These are phyloP conservation scores for Flaveria linearis DNA, from an alignment of 129 eudicot genomes.

Conservation along the genomic window DNA sequence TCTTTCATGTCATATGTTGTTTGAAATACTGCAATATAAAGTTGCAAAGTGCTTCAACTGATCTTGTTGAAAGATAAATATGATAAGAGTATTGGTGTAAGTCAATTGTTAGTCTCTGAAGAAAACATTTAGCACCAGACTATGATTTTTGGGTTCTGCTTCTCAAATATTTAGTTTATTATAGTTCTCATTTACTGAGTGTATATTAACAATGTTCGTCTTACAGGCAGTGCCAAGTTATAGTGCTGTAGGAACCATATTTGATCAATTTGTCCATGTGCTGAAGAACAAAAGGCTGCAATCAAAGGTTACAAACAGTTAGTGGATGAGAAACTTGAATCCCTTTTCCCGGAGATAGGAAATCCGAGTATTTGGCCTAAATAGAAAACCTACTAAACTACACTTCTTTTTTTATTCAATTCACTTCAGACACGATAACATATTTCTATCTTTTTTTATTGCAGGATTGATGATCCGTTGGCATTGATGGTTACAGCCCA, in stretches of 20 bases:
- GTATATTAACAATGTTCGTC: background rate
- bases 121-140: conserved; percentile 7
- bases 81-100: background rate
- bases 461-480: conserved; percentile 26
- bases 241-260: conserved; percentile 83
- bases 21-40: background rate
- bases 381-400: no score
- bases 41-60: no score
- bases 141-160: background rate
- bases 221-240: conserved; percentile 83
- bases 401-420: no score
- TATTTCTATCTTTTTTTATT: conserved; percentile 8
- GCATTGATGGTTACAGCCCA: conserved; percentile 37
- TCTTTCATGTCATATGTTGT: conserved; percentile 4
- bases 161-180: background rate
- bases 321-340: conserved; percentile 52
- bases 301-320: conserved; percentile 85
- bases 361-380: no score
- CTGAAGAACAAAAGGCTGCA: conserved; percentile 96
- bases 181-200: conserved; percentile 1
- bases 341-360: no score
- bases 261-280: conserved; percentile 93
- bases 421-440: background rate
- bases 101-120: conserved; percentile 1
- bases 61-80: no score